These are phyloP conservation scores for Aspergillus eucalypticola DNA, from an alignment of 2,329 filamentous ascomycete species.

Conservation along the genomic window DNA sequence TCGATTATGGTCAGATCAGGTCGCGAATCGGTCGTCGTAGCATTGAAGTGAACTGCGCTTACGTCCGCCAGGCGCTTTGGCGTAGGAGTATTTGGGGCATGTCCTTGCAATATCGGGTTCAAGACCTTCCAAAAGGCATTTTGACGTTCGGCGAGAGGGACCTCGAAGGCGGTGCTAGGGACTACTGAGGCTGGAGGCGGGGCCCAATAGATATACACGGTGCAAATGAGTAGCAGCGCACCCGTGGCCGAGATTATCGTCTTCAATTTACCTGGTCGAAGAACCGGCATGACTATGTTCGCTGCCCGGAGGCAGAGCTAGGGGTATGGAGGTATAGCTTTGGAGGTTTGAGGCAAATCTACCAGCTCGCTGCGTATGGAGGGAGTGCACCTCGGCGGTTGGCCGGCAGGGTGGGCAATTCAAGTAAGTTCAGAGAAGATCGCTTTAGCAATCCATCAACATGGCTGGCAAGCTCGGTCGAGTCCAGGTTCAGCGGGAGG, in stretches of 20 bases:
- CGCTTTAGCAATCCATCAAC: not conserved
- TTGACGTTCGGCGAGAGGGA: constrained; percentile 37
- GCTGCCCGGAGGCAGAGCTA: constrained; percentile 1
- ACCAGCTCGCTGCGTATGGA: not conserved
- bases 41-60: constrained; percentile 31
- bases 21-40: constrained; percentile 29
- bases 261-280: constrained; percentile 32
- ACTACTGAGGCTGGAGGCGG: constrained; percentile 35
- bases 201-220: constrained; percentile 41
- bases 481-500: not conserved
- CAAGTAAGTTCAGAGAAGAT: not conserved
- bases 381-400: not conserved
- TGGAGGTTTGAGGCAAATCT: not conserved
- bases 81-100: constrained; percentile 33
- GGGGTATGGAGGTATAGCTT: not conserved
- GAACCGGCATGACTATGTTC: constrained; percentile 24
- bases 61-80: constrained; percentile 29
- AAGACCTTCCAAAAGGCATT: constrained; percentile 41
- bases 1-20: constrained; percentile 40
- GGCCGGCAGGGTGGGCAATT: not conserved
- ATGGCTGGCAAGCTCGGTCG: constrained; percentile 7
- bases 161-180: constrained; percentile 36
- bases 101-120: constrained; percentile 35
- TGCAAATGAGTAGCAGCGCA: constrained; percentile 34
- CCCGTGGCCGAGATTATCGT: constrained; percentile 31